These are phyloP conservation scores for Neonothopanus nambi DNA, from an alignment of 1,284 basidiomycete species.

Conservation along the genomic window DNA sequence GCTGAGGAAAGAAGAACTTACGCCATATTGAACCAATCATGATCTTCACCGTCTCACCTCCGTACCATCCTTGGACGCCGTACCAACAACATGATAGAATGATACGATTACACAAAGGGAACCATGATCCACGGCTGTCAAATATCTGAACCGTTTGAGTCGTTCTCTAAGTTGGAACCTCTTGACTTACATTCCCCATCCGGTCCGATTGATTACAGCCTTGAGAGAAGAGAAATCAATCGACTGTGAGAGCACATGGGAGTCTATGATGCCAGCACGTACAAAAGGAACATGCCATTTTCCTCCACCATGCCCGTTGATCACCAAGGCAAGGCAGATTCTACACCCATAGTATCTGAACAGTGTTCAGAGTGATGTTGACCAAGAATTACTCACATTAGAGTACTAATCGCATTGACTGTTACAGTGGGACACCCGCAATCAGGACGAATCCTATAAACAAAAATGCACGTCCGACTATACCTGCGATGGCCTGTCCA, in stretches of 20 bases:
- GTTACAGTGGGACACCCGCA: too few relatives aligned
- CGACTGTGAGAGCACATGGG: neutral
- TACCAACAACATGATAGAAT: conserved; percentile 33
- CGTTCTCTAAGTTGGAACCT: neutral
- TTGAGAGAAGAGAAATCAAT: conserved; percentile 6
- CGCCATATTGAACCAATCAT: conserved; percentile 36
- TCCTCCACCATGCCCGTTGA: conserved; percentile 30
- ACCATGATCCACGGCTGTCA: conserved; percentile 29
- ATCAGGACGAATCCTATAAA: too few relatives aligned
- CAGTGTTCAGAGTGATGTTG: too few relatives aligned
- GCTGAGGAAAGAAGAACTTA: conserved; percentile 17
- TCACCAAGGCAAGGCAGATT: conserved; percentile 26
- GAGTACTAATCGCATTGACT: conserved; percentile 12
- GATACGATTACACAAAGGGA: conserved; percentile 28
- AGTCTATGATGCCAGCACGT: conserved; percentile 8
- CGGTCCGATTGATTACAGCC: conserved; percentile 29
- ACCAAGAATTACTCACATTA: conserved; percentile 7
- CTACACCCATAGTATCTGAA: conserved; percentile 19
- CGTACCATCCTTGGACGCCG: conserved; percentile 31
- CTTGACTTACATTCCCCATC: conserved; percentile 29
- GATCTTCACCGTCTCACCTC: conserved; percentile 34
- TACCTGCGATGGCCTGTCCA: conserved; percentile 30
- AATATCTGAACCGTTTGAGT: neutral
- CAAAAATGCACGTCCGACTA: too few relatives aligned
- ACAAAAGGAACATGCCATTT: conserved; percentile 34